phyloP scores from a whole-genome alignment of 2,329 filamentous ascomycete genomes.

The Colletotrichum noveboracense region DNA sequence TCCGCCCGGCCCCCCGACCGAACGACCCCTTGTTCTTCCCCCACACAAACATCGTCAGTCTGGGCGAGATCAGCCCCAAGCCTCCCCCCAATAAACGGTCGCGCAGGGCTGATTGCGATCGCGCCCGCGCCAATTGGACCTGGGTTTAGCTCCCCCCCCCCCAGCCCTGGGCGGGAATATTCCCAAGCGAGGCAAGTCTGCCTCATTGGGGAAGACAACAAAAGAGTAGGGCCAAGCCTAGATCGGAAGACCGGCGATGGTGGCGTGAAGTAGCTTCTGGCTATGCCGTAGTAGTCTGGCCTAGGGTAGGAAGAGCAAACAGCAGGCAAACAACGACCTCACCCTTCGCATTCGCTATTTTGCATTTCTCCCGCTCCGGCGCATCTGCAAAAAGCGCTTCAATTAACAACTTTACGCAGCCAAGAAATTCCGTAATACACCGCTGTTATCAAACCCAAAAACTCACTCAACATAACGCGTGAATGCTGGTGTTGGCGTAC shows the following conservation, averaged over 20 bases:
- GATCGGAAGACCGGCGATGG: not conserved
- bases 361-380: not conserved
- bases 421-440: not conserved
- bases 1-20: not conserved
- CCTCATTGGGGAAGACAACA: not conserved
- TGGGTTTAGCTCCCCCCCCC: not conserved
- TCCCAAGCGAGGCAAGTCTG: not conserved
- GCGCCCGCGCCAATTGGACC: not conserved
- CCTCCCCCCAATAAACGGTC: not conserved
- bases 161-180: not conserved
- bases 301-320: not conserved
- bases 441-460: not conserved
- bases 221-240: not conserved
- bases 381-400: accelerated
- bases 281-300: not conserved
- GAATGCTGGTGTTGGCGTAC: not conserved
- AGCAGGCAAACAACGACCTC: not conserved
- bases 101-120: not conserved
- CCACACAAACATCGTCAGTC: not conserved
- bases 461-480: not conserved
- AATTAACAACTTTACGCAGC: not conserved
- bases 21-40: not conserved
- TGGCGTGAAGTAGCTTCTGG: not conserved
- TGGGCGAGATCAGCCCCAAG: not conserved
- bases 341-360: not conserved